Evolutionary conservation across 352 stramenopile genomes (phyloP), one percentile per base, ranked within the genome.

Genomic region (Phytopythium litorale): DNA sequence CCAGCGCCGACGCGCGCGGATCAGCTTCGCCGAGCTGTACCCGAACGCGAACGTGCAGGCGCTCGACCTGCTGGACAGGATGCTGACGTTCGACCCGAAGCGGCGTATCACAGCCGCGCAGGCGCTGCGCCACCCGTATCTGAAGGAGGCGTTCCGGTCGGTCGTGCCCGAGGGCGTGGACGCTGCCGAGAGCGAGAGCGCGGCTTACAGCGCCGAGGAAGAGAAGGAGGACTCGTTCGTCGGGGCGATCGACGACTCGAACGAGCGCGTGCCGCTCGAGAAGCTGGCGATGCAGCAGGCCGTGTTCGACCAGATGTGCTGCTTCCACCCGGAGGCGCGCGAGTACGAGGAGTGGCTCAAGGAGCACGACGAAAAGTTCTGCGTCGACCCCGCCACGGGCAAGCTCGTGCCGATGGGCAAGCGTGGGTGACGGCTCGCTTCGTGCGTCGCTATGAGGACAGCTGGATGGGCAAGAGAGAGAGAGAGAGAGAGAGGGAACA

Each of bases 71-170:
- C 63, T 95, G n/a, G 73, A 81, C 49, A 91, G 89, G 54, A 61
- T 94, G 38, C 65, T 94, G 8, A 71, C 77, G 57, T 88, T 88
- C 43, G 81, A 94, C 35, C 82, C 84, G 0, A 69, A 74, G 35
- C 59, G 80, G 62, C 81, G 84, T 21, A 64, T 92, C 51, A 98
- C 88, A 0, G 97, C 97, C 1, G 91, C 97, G 35, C 87, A 98
- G 66, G 94, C 97, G 2, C 72, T 99, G 46, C 82, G 91, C 12
- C 97, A 99, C 73, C 87, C 96, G 25, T 99, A 98, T 71, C 55
- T 93, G 11, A 72, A 75, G 11, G 80, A 92, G 33, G 80, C 83
- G 3, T 92, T 92, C 65, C 79, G 77, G 11, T 88, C 77, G 7
- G 49, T 72, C 0, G 58, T 70, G 37, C 23, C 49, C 2, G 67